These are phyloP conservation scores for Mycena latifolia DNA, from an alignment of 768 basidiomycete species.

Conservation along the genomic window DNA sequence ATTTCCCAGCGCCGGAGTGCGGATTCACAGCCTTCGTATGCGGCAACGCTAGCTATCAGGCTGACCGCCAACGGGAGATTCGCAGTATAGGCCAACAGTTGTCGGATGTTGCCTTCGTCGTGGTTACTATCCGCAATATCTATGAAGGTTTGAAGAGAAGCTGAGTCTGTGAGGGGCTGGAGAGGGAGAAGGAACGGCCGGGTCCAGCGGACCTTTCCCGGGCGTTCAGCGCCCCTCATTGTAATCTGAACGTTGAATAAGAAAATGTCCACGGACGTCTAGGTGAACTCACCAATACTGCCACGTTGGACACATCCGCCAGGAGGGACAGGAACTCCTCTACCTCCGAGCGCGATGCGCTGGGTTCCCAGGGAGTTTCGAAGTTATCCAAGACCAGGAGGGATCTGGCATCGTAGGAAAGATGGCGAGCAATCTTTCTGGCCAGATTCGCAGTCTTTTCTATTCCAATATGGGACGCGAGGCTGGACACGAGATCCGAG, in stretches of 20 bases:
- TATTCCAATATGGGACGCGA: not conserved
- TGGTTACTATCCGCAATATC: not conserved
- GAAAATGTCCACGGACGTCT: too few relatives aligned
- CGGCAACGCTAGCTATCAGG: not conserved
- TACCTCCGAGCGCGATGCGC: not conserved
- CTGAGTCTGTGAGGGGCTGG: not conserved
- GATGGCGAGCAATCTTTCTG: not conserved
- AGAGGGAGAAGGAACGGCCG: too few relatives aligned
- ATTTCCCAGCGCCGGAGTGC: not conserved
- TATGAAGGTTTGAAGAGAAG: not conserved
- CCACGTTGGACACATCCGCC: not conserved
- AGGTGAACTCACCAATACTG: not conserved
- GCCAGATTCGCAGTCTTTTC: not conserved
- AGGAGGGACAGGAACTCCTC: not conserved
- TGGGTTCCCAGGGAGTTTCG: conserved; percentile 3
- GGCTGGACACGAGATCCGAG: not conserved
- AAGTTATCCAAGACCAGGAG: conserved; percentile 7
- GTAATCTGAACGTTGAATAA: not conserved
- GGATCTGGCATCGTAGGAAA: not conserved
- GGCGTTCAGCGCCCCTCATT: too few relatives aligned
- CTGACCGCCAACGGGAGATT: conserved; percentile 1
- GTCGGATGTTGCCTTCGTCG: not conserved
- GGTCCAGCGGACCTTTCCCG: too few relatives aligned
- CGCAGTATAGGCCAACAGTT: not conserved
- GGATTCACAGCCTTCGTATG: not conserved